These are phyloP conservation scores for Phytophthora citrophthora DNA, from an alignment of 352 stramenopile species.

Conservation along the genomic window DNA sequence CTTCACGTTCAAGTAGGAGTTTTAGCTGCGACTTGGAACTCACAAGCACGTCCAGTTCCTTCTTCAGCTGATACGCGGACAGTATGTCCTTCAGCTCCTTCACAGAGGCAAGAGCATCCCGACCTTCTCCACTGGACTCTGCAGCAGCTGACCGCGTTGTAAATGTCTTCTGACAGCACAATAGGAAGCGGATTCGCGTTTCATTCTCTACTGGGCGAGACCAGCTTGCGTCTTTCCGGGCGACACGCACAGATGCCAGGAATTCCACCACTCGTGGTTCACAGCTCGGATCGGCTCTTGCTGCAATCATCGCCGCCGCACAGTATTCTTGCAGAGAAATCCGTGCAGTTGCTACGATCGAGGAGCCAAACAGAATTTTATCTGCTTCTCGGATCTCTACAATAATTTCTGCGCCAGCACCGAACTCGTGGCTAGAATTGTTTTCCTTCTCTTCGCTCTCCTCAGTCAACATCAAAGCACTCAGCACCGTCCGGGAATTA, in stretches of 20 bases:
- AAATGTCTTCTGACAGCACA: slow-evolving; percentile 48
- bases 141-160: slow-evolving; percentile 18
- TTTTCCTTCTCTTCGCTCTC: slow-evolving; percentile 9
- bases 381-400: slow-evolving; percentile 80
- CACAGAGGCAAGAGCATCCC: slow-evolving; percentile 26
- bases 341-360: slow-evolving; percentile 52
- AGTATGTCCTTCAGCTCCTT: slow-evolving; percentile 39
- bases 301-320: slow-evolving; percentile 39
- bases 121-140: slow-evolving; percentile 21
- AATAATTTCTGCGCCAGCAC: slow-evolving; percentile 35
- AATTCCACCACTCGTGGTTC: slow-evolving; percentile 54
- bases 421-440: slow-evolving; percentile 18
- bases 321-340: slow-evolving; percentile 64
- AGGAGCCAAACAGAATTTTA: slow-evolving; percentile 75
- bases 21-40: slow-evolving; percentile 76
- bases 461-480: slow-evolving; percentile 38
- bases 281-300: slow-evolving; percentile 14
- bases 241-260: slow-evolving; percentile 48
- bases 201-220: slow-evolving; percentile 26
- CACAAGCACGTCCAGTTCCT: slow-evolving; percentile 63
- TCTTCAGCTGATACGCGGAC: slow-evolving; percentile 50
- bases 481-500: slow-evolving; percentile 43
- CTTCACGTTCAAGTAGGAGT: slow-evolving; percentile 67
- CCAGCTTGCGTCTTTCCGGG: slow-evolving; percentile 26
- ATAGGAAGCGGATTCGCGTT: slow-evolving; percentile 51